Percentiles rank a stretch among this genome's conserved stretches.
These are phyloP conservation scores for Neocallimastix lanati DNA, from an alignment of 192 early-diverging fungal genomes.

Conservation along the genomic window DNA sequence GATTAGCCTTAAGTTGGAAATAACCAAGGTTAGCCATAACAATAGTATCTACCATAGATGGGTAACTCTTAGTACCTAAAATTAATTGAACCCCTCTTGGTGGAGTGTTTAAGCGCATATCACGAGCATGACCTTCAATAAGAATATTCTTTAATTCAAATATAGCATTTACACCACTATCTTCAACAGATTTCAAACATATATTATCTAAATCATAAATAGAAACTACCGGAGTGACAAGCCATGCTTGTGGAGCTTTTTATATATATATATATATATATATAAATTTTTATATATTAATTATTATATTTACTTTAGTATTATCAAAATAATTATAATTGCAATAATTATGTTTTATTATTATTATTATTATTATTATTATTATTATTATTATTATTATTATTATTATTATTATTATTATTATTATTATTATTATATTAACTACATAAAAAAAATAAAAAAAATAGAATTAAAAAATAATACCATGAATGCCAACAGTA, in stretches of 20 bases:
- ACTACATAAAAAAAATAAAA: too few species aligned
- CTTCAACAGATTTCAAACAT: conserved; percentile 18
- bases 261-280: too few species aligned
- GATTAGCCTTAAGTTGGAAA: conserved; percentile 82
- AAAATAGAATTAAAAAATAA: neutral
- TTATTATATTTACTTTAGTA: too few species aligned
- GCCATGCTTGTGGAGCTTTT: conserved; percentile 65
- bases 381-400: too few species aligned
- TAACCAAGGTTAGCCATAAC: conserved; percentile 99
- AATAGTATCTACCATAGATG: conserved; percentile 68
- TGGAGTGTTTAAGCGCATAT: conserved; percentile 42
- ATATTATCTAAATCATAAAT: conserved; percentile 89
- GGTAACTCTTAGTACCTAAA: conserved; percentile 43
- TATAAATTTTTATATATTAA: too few species aligned
- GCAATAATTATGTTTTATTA: too few species aligned
- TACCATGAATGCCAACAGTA: conserved; percentile 70
- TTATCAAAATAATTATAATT: too few species aligned
- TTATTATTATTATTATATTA: too few species aligned
- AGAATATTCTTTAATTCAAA: conserved; percentile 71
- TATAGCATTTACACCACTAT: conserved; percentile 40
- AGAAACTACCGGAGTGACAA: conserved; percentile 60
- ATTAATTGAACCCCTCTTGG: conserved; percentile 82
- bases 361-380: neutral
- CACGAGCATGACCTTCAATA: conserved; percentile 74
- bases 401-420: too few species aligned